Evolutionary conservation across 257 asterid species (phyloP).

Genomic region (Solanum peruvianum): DNA sequence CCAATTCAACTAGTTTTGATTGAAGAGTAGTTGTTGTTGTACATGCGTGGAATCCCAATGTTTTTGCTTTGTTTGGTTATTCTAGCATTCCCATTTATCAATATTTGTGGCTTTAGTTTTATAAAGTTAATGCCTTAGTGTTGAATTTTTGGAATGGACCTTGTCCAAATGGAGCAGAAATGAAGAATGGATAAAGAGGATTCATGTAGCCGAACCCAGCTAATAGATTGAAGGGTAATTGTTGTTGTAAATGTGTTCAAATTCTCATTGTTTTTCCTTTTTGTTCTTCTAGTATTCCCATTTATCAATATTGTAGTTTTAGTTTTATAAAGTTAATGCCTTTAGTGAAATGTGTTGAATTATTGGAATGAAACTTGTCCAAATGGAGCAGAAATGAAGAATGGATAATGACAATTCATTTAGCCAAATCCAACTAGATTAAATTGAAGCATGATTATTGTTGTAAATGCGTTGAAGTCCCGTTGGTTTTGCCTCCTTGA

Average conservation of each 20-base stretch:
- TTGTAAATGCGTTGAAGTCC: neutral
- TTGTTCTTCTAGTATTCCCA: neutral
- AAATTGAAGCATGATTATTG: neutral
- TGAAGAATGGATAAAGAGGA: neutral
- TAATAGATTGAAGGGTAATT: neutral
- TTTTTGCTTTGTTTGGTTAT: neutral
- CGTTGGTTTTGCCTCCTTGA: neutral
- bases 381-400: neutral
- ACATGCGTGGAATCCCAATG: neutral
- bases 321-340: neutral
- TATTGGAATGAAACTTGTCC: neutral
- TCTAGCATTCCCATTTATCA: neutral
- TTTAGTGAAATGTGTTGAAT: neutral
- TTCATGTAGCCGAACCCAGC: neutral
- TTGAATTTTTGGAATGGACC: neutral
- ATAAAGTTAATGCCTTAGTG: neutral
- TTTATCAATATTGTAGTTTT: neutral
- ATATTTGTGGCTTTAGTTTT: neutral
- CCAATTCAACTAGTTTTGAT: neutral
- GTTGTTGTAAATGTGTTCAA: neutral
- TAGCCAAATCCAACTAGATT: neutral
- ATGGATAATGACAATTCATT: neutral
- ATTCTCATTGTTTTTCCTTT: neutral
- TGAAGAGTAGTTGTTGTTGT: neutral
- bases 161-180: neutral